A percentile compares a stretch with the other conserved stretches of the same genome.
Conservation (phyloP, 441 rosid genomes). For the Erysimum pusillum region DNA sequence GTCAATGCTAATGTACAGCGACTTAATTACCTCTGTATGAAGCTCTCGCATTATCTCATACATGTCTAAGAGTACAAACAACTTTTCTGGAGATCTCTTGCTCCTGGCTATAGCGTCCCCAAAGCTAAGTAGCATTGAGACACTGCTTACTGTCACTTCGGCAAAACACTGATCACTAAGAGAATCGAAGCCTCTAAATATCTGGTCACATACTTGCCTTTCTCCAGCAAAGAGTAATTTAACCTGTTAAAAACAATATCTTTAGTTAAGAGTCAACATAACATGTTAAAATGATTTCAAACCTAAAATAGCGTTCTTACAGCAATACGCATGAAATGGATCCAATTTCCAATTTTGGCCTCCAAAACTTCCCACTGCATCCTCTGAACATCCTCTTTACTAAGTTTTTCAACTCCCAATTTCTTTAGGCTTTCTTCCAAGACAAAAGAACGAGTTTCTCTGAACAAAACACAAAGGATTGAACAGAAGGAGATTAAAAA, state of each 20-base stretch:
- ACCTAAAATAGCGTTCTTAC: constrained; percentile 67
- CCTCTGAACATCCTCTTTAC: constrained; percentile 96
- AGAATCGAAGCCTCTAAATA: constrained; percentile 87
- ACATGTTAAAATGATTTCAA: constrained; percentile 84
- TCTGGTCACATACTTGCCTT: constrained; percentile 90
- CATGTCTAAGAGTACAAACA: constrained; percentile 98
- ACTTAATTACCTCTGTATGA: constrained; percentile 79
- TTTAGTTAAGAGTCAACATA: constrained; percentile 56
- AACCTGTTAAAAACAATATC: constrained; percentile 62
- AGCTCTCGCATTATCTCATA: constrained; percentile 98
- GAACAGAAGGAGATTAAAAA: constrained; percentile 19
- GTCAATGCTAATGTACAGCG: neutral
- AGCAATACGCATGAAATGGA: constrained; percentile 98
- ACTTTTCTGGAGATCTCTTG: constrained; percentile 98
- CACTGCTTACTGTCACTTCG: constrained; percentile 81
- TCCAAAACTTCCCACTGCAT: constrained; percentile 99
- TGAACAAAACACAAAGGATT: constrained; percentile 42
- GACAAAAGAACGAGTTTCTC: constrained; percentile 86
- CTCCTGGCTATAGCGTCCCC: constrained; percentile 98
- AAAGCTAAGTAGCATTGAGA: constrained; percentile 94
- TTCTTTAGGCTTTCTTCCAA: constrained; percentile 89
- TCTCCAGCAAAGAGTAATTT: constrained; percentile 94
- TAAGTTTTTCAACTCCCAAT: constrained; percentile 94
- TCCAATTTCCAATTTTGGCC: constrained; percentile 98
- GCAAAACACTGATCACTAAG: constrained; percentile 94